Evolutionary conservation across 129 eudicot species (phyloP).

Genomic region (Flaveria bidentis): DNA sequence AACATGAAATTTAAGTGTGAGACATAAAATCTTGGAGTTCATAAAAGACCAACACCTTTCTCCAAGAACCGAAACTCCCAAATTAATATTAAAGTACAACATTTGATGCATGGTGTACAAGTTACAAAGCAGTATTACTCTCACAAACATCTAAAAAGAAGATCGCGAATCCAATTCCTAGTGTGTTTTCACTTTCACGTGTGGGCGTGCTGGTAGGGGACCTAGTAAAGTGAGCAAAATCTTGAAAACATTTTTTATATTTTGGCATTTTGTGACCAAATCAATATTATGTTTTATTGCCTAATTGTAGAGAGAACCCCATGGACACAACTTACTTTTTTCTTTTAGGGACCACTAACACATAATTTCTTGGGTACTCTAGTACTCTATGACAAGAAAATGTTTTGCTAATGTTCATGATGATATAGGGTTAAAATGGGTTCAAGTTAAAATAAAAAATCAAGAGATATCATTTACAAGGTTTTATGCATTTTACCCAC

Average conservation of each 20-base stretch:
- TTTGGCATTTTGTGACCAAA: conserved; percentile 48
- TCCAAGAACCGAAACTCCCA: conserved; percentile 1
- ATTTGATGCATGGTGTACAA: conserved; percentile 19
- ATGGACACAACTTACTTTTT: conserved; percentile 29
- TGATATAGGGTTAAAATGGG: neutral
- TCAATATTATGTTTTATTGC: conserved; percentile 23
- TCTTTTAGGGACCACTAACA: conserved; percentile 28
- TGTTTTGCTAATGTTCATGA: neutral
- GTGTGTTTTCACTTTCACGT: conserved; percentile 49
- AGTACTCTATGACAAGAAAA: neutral
- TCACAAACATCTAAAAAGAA: conserved; percentile 13
- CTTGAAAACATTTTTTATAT: conserved; percentile 3
- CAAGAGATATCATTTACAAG: too few relatives aligned
- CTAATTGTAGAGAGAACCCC: conserved; percentile 21
- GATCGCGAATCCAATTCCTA: conserved; percentile 26
- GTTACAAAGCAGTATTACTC: neutral
- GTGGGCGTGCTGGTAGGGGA: conserved; percentile 49
- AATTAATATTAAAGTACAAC: conserved; percentile 14
- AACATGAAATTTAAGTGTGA: conserved; percentile 8
- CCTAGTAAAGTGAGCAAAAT: conserved; percentile 39
- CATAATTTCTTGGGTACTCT: conserved; percentile 18
- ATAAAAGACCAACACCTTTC: conserved; percentile 28
- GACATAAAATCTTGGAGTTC: conserved; percentile 23
- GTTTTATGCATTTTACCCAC: neutral
- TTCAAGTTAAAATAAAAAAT: neutral